A percentile compares a stretch with the other conserved stretches of the same genome.
These are phyloP conservation scores for Eragrostis tef DNA, from an alignment of 202 grass and related monocot genomes.

Conservation along the genomic window DNA sequence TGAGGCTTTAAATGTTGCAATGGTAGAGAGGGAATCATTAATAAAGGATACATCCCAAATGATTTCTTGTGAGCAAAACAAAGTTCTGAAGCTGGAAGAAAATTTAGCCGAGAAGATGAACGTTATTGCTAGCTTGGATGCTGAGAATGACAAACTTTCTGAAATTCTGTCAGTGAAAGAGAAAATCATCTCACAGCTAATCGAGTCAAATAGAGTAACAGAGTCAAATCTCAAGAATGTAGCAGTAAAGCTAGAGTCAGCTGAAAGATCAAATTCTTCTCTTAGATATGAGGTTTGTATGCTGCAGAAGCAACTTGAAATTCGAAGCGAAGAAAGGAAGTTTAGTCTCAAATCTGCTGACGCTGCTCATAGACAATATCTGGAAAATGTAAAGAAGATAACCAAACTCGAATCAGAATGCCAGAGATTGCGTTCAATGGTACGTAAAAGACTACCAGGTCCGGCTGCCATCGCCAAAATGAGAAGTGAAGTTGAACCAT, in stretches of 20 bases:
- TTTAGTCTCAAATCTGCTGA: constrained; percentile 88
- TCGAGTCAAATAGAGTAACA: constrained; percentile 56
- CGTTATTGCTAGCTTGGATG: constrained; percentile 61
- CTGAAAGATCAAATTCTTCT: constrained; percentile 79
- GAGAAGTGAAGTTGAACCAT: constrained; percentile 88
- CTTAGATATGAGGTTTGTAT: constrained; percentile 90
- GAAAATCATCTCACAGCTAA: constrained; percentile 62
- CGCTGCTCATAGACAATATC: constrained; percentile 77
- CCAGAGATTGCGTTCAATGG: constrained; percentile 86
- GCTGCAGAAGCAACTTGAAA: constrained; percentile 97
- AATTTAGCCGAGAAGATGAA: constrained; percentile 68
- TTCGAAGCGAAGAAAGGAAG: constrained; percentile 86
- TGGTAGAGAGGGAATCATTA: constrained; percentile 59
- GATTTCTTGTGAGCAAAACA: constrained; percentile 76
- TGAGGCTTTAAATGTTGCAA: constrained; percentile 73
- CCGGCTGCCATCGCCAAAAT: constrained; percentile 94
- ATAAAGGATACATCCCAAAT: constrained; percentile 69
- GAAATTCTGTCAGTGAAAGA: constrained; percentile 63
- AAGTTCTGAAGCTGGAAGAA: constrained; percentile 68
- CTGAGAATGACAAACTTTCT: constrained; percentile 63
- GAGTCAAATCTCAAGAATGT: constrained; percentile 64
- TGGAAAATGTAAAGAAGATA: constrained; percentile 85
- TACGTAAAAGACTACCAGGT: constrained; percentile 88
- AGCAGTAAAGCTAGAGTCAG: constrained; percentile 56
- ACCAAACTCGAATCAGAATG: constrained; percentile 87